phyloP scores from a whole-genome alignment of 2,329 filamentous ascomycete genomes.

The Thielaviopsis musarum region DNA sequence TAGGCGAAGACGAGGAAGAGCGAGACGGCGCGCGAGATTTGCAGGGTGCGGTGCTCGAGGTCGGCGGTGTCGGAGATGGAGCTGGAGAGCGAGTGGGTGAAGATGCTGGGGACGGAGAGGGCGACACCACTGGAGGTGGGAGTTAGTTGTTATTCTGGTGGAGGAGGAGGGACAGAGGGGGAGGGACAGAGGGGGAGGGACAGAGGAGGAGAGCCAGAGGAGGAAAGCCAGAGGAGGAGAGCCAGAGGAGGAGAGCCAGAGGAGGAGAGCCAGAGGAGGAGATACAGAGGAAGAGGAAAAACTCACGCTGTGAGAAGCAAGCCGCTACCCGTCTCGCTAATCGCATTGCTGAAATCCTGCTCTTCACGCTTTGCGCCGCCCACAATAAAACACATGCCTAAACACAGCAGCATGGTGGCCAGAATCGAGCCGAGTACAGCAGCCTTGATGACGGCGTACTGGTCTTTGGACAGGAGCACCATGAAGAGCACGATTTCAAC shows the following conservation, averaged over 20 bases:
- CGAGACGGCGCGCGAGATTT: slow-evolving; percentile 54
- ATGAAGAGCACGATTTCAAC: slow-evolving; percentile 77
- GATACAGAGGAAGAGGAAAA: slow-evolving; percentile 7
- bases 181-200: not conserved
- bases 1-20: slow-evolving; percentile 57
- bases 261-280: not conserved
- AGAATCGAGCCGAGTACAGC: slow-evolving; percentile 72
- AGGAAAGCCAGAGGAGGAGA: not conserved
- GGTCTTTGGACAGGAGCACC: slow-evolving; percentile 41
- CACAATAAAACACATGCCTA: slow-evolving; percentile 65
- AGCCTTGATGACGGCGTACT: slow-evolving; percentile 60
- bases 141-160: not conserved
- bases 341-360: slow-evolving; percentile 54
- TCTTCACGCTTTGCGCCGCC: slow-evolving; percentile 53
- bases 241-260: slow-evolving; percentile 9
- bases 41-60: slow-evolving; percentile 36
- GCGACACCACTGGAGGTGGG: slow-evolving; percentile 19
- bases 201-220: not conserved
- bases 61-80: slow-evolving; percentile 17
- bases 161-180: slow-evolving; percentile 6
- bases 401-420: slow-evolving; percentile 63
- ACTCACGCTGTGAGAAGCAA: slow-evolving; percentile 62
- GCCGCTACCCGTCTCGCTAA: slow-evolving; percentile 65
- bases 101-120: slow-evolving; percentile 34
- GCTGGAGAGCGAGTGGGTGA: slow-evolving; percentile 29